phyloP scores from a whole-genome alignment of 1,139 yeast genomes.

The Entelexis sorbosivorans region DNA sequence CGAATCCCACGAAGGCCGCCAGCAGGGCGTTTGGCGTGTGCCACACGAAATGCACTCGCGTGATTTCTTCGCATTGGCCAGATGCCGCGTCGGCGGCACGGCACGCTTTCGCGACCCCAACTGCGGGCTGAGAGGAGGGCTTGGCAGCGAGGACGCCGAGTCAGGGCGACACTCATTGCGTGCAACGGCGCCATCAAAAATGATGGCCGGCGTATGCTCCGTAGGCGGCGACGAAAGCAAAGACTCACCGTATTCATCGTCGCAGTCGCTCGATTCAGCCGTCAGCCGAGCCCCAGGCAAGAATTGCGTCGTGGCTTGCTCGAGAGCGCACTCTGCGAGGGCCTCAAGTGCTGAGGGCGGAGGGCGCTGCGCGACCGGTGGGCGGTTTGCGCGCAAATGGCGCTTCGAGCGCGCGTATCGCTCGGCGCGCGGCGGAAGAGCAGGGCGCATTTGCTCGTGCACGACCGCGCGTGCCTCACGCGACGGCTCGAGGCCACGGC shows the following conservation, averaged over 20 bases:
- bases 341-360: not conserved
- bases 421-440: not conserved
- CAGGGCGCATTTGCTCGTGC: not conserved
- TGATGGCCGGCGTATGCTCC: no score
- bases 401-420: not conserved
- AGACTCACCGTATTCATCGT: not conserved
- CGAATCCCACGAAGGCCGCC: slow-evolving; percentile 95
- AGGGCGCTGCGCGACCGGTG: not conserved
- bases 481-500: not conserved
- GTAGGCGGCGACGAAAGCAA: not conserved
- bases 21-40: slow-evolving; percentile 86
- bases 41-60: slow-evolving; percentile 72
- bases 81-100: no score
- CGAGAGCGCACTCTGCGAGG: not conserved
- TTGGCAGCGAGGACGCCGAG: slow-evolving; percentile 7
- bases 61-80: not conserved
- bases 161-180: not conserved
- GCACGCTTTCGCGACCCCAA: not conserved
- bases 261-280: no score
- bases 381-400: no score
- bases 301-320: not conserved
- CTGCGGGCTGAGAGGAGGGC: slow-evolving; percentile 14
- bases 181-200: not conserved
- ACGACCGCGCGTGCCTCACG: not conserved
- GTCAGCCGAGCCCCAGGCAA: no score